These are phyloP conservation scores for Maudiozyma humilis DNA, from an alignment of 1,139 yeast species.

Conservation along the genomic window DNA sequence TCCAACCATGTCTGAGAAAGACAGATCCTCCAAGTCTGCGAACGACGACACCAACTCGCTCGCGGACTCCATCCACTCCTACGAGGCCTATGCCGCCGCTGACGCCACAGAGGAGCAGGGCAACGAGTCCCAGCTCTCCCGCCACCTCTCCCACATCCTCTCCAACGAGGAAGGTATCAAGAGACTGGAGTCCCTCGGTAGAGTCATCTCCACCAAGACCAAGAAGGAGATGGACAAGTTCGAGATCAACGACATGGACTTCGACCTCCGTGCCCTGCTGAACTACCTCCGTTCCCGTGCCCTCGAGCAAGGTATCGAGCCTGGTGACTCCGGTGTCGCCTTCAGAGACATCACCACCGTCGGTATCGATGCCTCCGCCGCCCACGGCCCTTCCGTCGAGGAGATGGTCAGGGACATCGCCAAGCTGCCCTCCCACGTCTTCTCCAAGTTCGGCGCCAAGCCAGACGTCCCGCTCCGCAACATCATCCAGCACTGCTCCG, in stretches of 20 bases:
- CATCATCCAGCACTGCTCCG: conserved; percentile 40
- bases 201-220: conserved; percentile 38
- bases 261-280: conserved; percentile 36
- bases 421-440: conserved; percentile 28
- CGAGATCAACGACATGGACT: conserved; percentile 35
- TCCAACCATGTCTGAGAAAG: conserved; percentile 10
- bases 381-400: conserved; percentile 42
- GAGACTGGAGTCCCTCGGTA: conserved; percentile 36
- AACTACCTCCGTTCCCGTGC: conserved; percentile 33
- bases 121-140: conserved; percentile 26
- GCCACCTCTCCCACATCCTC: conserved; percentile 27
- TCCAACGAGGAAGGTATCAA: conserved; percentile 32
- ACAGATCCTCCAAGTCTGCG: conserved; percentile 12
- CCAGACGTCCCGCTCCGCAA: conserved; percentile 37
- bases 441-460: conserved; percentile 20
- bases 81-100: conserved; percentile 15
- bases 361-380: conserved; percentile 47
- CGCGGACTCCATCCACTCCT: conserved; percentile 17
- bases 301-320: conserved; percentile 38
- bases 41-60: conserved; percentile 11
- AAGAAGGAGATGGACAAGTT: conserved; percentile 33
- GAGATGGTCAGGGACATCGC: conserved; percentile 35
- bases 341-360: conserved; percentile 40
- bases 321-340: conserved; percentile 44
- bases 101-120: conserved; percentile 22